Evolutionary conservation across 768 basidiomycete genomes (phyloP).

Genomic region (Filobasidium wieringae): DNA sequence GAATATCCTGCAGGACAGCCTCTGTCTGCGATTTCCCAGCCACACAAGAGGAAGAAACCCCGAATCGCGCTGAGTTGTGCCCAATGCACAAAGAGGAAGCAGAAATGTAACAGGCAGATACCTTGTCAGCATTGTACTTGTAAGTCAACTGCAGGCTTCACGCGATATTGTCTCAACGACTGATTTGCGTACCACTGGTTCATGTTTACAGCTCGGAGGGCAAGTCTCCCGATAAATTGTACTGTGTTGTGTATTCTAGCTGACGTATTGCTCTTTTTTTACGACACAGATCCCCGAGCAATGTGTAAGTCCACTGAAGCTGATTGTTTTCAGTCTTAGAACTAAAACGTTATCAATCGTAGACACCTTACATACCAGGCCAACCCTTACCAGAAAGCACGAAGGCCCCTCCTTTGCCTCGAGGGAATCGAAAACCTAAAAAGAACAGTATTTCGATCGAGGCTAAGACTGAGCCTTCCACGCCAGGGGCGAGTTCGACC

Average conservation of each 20-base stretch:
- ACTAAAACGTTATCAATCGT: background rate
- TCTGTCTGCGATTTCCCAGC: background rate
- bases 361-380: constrained; percentile 29
- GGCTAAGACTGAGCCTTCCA: background rate
- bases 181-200: background rate
- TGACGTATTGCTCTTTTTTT: background rate
- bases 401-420: constrained; percentile 23
- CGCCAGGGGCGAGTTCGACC: background rate
- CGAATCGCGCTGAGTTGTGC: constrained; percentile 33
- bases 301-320: constrained; percentile 22
- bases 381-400: constrained; percentile 18
- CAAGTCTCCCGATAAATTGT: background rate
- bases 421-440: constrained; percentile 17
- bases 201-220: constrained; percentile 15
- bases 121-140: constrained; percentile 37
- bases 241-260: background rate
- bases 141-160: background rate
- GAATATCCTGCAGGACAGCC: background rate
- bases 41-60: constrained; percentile 33
- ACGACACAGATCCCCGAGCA: constrained; percentile 31
- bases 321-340: background rate
- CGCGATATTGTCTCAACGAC: background rate
- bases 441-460: constrained; percentile 24
- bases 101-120: constrained; percentile 35
- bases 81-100: constrained; percentile 32